These are phyloP conservation scores for Parasarocladium wereldwijsianum DNA, from an alignment of 2,329 filamentous ascomycete species.

Conservation along the genomic window DNA sequence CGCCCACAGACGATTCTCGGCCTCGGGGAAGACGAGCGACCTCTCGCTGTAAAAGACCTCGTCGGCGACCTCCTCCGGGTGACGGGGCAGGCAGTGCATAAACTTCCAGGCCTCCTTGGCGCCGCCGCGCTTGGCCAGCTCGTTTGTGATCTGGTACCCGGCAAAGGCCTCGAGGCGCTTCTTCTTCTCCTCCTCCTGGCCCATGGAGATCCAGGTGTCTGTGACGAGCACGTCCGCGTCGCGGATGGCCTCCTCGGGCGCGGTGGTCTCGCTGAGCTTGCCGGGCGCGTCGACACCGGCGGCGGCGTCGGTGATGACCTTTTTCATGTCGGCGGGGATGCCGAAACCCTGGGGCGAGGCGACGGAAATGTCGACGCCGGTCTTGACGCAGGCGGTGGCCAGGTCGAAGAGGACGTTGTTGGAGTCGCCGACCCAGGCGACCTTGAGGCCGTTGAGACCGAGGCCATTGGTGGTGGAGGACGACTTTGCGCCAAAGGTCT, in stretches of 20 bases:
- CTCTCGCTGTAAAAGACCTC: conserved; percentile 83
- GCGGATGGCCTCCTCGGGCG: conserved; percentile 75
- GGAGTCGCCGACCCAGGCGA: conserved; percentile 91
- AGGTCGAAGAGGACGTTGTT: conserved; percentile 96
- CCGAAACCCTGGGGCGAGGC: conserved; percentile 76
- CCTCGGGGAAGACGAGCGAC: conserved; percentile 85
- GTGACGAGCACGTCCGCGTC: conserved; percentile 83
- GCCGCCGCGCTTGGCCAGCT: conserved; percentile 69
- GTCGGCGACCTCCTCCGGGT: conserved; percentile 84
- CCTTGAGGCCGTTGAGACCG: conserved; percentile 68
- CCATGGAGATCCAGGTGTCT: conserved; percentile 98
- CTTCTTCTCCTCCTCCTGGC: conserved; percentile 73
- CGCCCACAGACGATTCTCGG: conserved; percentile 87
- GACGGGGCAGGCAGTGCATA: conserved; percentile 93
- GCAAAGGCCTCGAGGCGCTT: conserved; percentile 68
- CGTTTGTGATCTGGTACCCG: conserved; percentile 82
- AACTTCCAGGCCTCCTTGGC: conserved; percentile 90
- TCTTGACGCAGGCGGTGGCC: conserved; percentile 73
- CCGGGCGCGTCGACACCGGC: conserved; percentile 43
- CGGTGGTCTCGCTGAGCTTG: conserved; percentile 57
- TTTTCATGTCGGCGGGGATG: conserved; percentile 61
- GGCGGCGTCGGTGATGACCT: conserved; percentile 53
- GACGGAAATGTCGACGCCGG: conserved; percentile 74
- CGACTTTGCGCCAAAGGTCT: conserved; percentile 45
- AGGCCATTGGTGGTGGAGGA: conserved; percentile 28